Percentiles rank a stretch among this genome's conserved stretches.
Conservation (phyloP, 1,284 basidiomycete species). For the Anthracocystis setariae region DNA sequence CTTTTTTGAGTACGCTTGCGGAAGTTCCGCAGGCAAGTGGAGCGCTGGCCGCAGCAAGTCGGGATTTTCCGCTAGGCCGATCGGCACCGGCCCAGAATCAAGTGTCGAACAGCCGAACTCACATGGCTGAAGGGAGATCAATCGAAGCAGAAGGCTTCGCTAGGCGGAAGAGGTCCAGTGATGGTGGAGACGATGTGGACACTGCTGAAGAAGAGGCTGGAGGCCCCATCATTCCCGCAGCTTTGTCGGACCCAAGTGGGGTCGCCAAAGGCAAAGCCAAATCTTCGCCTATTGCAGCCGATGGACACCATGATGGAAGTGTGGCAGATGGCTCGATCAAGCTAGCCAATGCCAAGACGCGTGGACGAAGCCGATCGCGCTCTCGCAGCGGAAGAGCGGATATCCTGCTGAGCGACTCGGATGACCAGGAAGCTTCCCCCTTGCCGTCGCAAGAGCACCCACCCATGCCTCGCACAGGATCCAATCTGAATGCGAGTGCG, state of each 20-base stretch:
- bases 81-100: conserved; percentile 47
- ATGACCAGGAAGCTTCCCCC: conserved; percentile 12
- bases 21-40: conserved; percentile 50
- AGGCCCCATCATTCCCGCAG: background rate
- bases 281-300: conserved; percentile 9
- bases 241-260: background rate
- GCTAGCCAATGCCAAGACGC: background rate
- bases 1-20: conserved; percentile 71
- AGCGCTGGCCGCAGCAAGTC: conserved; percentile 10
- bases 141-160: conserved; percentile 1
- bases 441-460: conserved; percentile 30
- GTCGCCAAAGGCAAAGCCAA: conserved; percentile 32
- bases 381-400: conserved; percentile 24
- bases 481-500: conserved; percentile 43
- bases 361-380: conserved; percentile 15
- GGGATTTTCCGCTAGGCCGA: conserved; percentile 51
- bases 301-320: background rate
- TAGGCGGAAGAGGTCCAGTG: conserved; percentile 28
- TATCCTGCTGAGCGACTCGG: too few relatives aligned
- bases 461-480: conserved; percentile 28
- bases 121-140: conserved; percentile 7
- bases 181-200: conserved; percentile 43
- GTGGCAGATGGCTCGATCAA: conserved; percentile 17
- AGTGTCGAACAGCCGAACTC: conserved; percentile 37
- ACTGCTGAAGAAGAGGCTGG: conserved; percentile 38